Percentiles rank a stretch among this genome's conserved stretches.
Evolutionary conservation across 2,329 filamentous ascomycete species (phyloP).

Genomic region (Xylariaceae sp.): DNA sequence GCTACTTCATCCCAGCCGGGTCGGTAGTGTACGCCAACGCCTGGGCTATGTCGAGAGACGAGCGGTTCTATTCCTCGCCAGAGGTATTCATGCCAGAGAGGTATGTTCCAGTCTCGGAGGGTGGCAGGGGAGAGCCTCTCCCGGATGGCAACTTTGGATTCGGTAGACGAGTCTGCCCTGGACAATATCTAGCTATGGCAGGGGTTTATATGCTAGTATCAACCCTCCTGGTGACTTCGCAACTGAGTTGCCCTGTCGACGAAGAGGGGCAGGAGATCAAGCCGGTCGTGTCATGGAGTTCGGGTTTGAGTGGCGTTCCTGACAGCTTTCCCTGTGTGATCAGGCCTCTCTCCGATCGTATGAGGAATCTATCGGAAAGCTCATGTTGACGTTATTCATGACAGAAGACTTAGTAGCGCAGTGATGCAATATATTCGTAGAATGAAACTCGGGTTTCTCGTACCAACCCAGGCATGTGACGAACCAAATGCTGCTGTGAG

Average conservation of each 20-base stretch:
- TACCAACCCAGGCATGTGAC: too few species aligned
- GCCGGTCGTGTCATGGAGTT: constrained; percentile 5
- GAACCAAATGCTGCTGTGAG: too few species aligned
- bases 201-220: constrained; percentile 37
- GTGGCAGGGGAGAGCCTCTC: constrained; percentile 25
- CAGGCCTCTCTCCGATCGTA: constrained; percentile 5
- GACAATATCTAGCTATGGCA: constrained; percentile 43
- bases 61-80: constrained; percentile 25
- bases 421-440: too few species aligned
- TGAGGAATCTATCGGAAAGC: constrained; percentile 2
- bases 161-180: constrained; percentile 41
- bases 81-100: constrained; percentile 29
- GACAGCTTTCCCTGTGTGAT: constrained; percentile 8
- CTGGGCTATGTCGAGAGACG: constrained; percentile 35
- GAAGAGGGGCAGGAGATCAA: too few species aligned
- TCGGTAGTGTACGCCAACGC: constrained; percentile 37
- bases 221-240: constrained; percentile 25
- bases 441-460: too few species aligned
- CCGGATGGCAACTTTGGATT: constrained; percentile 35
- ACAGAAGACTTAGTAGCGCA: too few species aligned
- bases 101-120: constrained; percentile 19
- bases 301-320: constrained; percentile 10
- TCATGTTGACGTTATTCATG: too few species aligned
- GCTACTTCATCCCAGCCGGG: constrained; percentile 40
- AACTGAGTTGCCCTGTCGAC: constrained; percentile 22